phyloP scores from a whole-genome alignment of 78 protist species.

The Planoprotostelium fungivorum region DNA sequence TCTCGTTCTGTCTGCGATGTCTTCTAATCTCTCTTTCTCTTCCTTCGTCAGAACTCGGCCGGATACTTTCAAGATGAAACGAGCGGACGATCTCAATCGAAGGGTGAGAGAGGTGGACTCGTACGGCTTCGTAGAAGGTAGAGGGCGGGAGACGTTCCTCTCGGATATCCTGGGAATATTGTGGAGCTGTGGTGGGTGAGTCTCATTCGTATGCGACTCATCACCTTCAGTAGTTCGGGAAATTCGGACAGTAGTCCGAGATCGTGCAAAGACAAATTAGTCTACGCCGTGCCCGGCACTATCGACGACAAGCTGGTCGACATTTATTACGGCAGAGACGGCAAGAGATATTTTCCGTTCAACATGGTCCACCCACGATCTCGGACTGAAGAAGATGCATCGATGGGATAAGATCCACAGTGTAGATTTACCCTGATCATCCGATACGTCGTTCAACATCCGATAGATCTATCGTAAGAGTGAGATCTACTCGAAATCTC shows the following conservation, averaged over 20 bases:
- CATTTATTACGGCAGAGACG: not conserved
- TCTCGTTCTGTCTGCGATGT: not conserved
- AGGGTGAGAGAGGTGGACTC: not conserved
- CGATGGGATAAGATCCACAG: not conserved
- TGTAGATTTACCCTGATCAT: not conserved
- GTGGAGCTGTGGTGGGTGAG: not conserved
- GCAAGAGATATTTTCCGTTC: too few relatives aligned
- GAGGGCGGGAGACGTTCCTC: not conserved
- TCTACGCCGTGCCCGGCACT: not conserved
- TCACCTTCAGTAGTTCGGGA: not conserved
- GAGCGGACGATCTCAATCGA: not conserved
- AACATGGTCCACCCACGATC: not conserved
- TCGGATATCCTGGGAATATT: not conserved
- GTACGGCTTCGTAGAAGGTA: not conserved
- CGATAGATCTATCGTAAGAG: not conserved
- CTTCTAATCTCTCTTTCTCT: not conserved
- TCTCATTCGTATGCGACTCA: not conserved
- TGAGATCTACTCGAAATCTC: not conserved
- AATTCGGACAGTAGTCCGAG: not conserved
- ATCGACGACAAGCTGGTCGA: not conserved
- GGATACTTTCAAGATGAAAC: not conserved
- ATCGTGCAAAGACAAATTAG: not conserved
- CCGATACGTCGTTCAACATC: not conserved
- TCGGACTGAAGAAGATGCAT: not conserved
- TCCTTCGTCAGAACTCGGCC: not conserved